Evolutionary conservation across 225 moss, liverwort and hornwort genomes (phyloP).

Genomic region (Marchantia paleacea): DNA sequence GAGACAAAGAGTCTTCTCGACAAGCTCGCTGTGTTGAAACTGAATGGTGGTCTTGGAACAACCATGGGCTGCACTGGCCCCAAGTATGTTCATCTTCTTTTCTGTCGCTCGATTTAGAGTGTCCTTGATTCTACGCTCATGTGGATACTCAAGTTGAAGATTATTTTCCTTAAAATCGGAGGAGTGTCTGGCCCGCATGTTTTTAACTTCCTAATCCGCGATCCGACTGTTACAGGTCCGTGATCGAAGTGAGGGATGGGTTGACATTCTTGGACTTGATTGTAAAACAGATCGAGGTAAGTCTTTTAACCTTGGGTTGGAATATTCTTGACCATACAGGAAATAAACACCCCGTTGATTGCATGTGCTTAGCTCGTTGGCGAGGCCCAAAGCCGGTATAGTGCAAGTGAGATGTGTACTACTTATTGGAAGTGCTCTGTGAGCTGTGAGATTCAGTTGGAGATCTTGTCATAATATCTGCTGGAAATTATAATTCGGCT

Average conservation of each 20-base stretch:
- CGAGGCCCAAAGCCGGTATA: not conserved
- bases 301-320: not conserved
- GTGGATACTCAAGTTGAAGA: not conserved
- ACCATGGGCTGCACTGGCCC: slow-evolving; percentile 99
- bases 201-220: not conserved
- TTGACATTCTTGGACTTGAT: slow-evolving; percentile 94
- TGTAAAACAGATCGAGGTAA: slow-evolving; percentile 90
- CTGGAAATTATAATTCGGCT: too few species aligned
- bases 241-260: slow-evolving; percentile 91
- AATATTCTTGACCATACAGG: not conserved
- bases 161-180: not conserved
- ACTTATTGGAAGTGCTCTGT: not conserved
- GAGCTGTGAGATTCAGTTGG: not conserved
- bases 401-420: not conserved
- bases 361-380: not conserved
- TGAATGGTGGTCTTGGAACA: slow-evolving; percentile 97
- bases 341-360: not conserved
- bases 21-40: slow-evolving; percentile 95
- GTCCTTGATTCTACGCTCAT: not conserved
- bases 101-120: not conserved
- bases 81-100: slow-evolving; percentile 49
- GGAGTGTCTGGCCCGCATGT: not conserved
- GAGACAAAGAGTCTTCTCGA: slow-evolving; percentile 72
- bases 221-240: slow-evolving; percentile 53
- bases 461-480: not conserved